These are phyloP conservation scores for Penicillium sp. DNA, from an alignment of 2,329 filamentous ascomycete species.

Conservation along the genomic window DNA sequence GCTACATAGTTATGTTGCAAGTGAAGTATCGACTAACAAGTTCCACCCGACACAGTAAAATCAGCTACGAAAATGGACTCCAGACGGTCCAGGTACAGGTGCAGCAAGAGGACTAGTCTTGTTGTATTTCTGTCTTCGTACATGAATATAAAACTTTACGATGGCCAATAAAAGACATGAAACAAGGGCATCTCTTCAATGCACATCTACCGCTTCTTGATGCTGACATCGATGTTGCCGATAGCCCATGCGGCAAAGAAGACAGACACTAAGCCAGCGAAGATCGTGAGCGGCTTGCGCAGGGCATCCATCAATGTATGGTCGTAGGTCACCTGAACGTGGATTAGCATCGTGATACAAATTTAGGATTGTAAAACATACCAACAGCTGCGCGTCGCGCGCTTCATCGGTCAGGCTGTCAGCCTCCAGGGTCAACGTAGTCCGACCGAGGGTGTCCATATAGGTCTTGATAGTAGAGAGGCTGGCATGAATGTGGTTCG, in stretches of 20 bases:
- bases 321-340: constrained; percentile 67
- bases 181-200: neutral
- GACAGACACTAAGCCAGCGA: constrained; percentile 65
- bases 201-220: constrained; percentile 54
- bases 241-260: constrained; percentile 72
- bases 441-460: constrained; percentile 88
- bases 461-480: constrained; percentile 74
- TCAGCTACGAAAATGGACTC: neutral
- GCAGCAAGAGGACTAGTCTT: neutral
- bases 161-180: neutral
- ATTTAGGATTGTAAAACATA: constrained; percentile 21
- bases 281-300: constrained; percentile 81
- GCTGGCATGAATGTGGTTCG: constrained; percentile 49
- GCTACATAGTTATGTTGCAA: too few relatives aligned
- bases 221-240: constrained; percentile 75
- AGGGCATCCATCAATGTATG: constrained; percentile 69
- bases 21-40: neutral
- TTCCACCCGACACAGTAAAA: neutral
- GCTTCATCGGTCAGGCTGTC: constrained; percentile 88
- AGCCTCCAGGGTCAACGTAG: constrained; percentile 72
- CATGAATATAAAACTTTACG: neutral
- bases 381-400: constrained; percentile 73
- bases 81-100: neutral
- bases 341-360: constrained; percentile 1
- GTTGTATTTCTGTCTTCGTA: neutral